A percentile compares a stretch with the other conserved stretches of the same genome.
Conservation (phyloP, 1,284 basidiomycete genomes). For the Cystobasidium slooffiae region DNA sequence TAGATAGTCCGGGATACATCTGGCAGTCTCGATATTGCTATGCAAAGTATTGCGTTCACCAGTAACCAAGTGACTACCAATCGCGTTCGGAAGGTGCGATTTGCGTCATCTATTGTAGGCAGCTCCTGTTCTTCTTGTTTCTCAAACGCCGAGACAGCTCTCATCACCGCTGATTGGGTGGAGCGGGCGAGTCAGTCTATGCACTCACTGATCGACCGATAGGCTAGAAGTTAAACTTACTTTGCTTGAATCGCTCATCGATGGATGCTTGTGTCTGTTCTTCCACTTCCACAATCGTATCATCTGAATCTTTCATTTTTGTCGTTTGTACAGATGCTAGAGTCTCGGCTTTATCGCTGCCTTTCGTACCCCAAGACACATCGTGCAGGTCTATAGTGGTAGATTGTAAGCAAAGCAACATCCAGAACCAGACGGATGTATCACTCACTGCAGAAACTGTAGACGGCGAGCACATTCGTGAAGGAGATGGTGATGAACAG, state of each 20-base stretch:
- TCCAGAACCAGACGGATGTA: not conserved
- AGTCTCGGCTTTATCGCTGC: slow-evolving; percentile 70
- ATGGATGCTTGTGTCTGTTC: slow-evolving; percentile 41
- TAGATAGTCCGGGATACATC: slow-evolving; percentile 29
- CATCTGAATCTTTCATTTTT: slow-evolving; percentile 34
- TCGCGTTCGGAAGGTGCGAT: slow-evolving; percentile 84
- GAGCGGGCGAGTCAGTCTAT: too few relatives aligned
- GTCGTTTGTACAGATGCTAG: slow-evolving; percentile 31
- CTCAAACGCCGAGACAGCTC: slow-evolving; percentile 82
- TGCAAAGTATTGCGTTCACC: slow-evolving; percentile 65
- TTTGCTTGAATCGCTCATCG: slow-evolving; percentile 43
- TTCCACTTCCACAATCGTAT: slow-evolving; percentile 41
- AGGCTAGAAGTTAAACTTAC: too few relatives aligned
- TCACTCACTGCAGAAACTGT: slow-evolving; percentile 78
- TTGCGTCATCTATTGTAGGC: slow-evolving; percentile 81
- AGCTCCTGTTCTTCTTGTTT: slow-evolving; percentile 72
- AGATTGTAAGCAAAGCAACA: not conserved
- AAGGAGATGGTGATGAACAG: slow-evolving; percentile 58
- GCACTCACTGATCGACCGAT: too few relatives aligned
- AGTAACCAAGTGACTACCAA: slow-evolving; percentile 86
- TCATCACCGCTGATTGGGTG: too few relatives aligned
- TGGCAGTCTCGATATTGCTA: slow-evolving; percentile 41
- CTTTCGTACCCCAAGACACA: slow-evolving; percentile 67
- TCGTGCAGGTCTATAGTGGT: slow-evolving; percentile 22
- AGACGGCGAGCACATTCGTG: slow-evolving; percentile 65